Conservation (phyloP, 1,284 basidiomycete species). For the Ceratobasidium sp. region DNA sequence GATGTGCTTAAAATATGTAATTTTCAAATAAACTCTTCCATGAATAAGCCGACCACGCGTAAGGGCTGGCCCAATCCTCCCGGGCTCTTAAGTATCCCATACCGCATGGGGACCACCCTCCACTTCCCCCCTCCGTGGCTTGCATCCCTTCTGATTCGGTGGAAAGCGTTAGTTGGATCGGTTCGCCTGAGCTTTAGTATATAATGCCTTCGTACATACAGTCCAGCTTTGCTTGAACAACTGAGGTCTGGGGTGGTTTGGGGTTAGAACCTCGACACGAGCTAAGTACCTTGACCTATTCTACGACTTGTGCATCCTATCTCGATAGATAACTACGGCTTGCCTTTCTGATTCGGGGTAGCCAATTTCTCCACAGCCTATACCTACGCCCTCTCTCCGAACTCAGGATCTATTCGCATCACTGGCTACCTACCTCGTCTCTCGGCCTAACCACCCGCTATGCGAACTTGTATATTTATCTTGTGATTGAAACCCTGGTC, state of each 20-base stretch:
- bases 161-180: not conserved
- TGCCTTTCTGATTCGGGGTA: not conserved
- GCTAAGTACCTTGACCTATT: not conserved
- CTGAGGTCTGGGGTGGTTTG: not conserved
- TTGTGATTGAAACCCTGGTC: not conserved
- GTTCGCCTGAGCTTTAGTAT: not conserved
- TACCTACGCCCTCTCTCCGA: not conserved
- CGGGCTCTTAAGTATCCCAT: not conserved
- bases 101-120: not conserved
- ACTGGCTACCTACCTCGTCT: not conserved
- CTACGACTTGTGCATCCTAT: not conserved
- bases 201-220: not conserved
- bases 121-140: not conserved
- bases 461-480: not conserved
- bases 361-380: not conserved
- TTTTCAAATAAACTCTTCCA: not conserved
- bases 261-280: not conserved
- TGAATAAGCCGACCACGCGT: not conserved
- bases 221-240: not conserved
- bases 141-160: not conserved
- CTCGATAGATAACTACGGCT: not conserved
- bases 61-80: not conserved
- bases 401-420: not conserved
- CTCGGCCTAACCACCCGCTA: too few species aligned
- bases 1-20: not conserved